Evolutionary conservation across 305 asterid genomes (phyloP), one percentile per base, ranked within the genome.

Genomic region (Fraxinus nigra): DNA sequence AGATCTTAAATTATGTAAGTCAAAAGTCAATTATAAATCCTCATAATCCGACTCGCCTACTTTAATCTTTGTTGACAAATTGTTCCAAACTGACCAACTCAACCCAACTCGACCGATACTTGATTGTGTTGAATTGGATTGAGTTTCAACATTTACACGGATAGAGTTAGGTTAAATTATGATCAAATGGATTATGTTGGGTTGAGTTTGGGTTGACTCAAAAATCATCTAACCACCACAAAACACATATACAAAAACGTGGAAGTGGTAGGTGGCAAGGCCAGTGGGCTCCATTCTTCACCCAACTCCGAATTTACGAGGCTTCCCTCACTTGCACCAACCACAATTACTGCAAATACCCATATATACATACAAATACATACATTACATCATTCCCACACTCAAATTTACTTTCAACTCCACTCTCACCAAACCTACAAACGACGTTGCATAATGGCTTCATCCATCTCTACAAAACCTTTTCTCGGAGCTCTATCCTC

Each of bases 401-500:
- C 63, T 54, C 63, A 16, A 54, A n/a, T 54, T 54, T 54, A 5
- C 63, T 6, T 54, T 54, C 24, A n/a, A 54, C 18, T n/a, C 63
- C 63, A 0, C 63, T 16, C 24, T 54, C 24, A 54, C 63, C 63
- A 54, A 54, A 46, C 18, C 56, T 16, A 46, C 56, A 18, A 78
- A 37, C 79, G 83, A 70, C 82, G 84, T 70, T 81, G 78, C 33
- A 6, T 38, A 72, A 91, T 90, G 95, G 91, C 92, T 88, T 87
- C 93, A 32, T 87, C 89, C 32, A 84, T 91, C 80, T 81, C 86
- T 81, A 81, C 90, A 86, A 91, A 90, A 75, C 90, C 84, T 81
- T 91, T 92, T 78, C 69, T 89, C 81, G 91, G 92, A 82, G 91
- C 88, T 89, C 80, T 88, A 24, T 81, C 90, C 4, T 79, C 91